Base-by-base conservation (phyloP, 2,329 filamentous ascomycete genomes). In the Annulohypoxylon truncatum region DNA sequence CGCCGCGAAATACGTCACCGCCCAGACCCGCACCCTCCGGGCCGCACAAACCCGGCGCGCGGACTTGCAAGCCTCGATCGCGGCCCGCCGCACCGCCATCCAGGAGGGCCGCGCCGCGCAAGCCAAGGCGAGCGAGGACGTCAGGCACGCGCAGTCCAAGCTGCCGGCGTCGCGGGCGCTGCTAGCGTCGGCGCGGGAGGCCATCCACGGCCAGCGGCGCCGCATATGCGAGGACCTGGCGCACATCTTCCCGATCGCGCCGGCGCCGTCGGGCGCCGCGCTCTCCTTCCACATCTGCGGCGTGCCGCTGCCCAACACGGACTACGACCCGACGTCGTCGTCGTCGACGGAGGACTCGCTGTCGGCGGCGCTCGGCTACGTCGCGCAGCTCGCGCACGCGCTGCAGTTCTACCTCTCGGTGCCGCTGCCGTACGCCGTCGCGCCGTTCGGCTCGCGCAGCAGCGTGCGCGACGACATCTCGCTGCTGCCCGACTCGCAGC, bases 171-270 rank as follows among this genome's bases (percentile, higher is more conserved):
- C 87, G 10, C 83, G 83, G 33, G 78, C 82, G 4, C 81, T 90
- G 1, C 78, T 91, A 0, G 81, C 83, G 3, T 79, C 84, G 50
- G 89, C 87, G 0, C 83, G 84, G 42, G 88, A 90, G 53, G 87
- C 89, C 18, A 91, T 93, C n/a, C 88, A 86, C 62, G 93, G 92
- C n/a, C 96, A 98, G 78, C 88, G 94, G 20, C 89, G 94, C 12
- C 90, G 96, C 33, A 92, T 98, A 59, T 94, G 93, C 77, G 90
- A 96, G 70, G 94, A 97, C 69, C 83, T 99, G 0, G 82, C 89
- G 10, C 81, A 83, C 24, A 92, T 97, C 61, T 97, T 94, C 75
- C 89, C 91, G 3, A 97, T 99, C 64, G 87, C 89, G 7, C 90
- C 94, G 0, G 74, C 78, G 1, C 80, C 82, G 0, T 80, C 82